Percentiles rank a stretch among this genome's conserved stretches.
phyloP scores from a whole-genome alignment of 108 stramenopile species.

The Skeletonema costatum region DNA sequence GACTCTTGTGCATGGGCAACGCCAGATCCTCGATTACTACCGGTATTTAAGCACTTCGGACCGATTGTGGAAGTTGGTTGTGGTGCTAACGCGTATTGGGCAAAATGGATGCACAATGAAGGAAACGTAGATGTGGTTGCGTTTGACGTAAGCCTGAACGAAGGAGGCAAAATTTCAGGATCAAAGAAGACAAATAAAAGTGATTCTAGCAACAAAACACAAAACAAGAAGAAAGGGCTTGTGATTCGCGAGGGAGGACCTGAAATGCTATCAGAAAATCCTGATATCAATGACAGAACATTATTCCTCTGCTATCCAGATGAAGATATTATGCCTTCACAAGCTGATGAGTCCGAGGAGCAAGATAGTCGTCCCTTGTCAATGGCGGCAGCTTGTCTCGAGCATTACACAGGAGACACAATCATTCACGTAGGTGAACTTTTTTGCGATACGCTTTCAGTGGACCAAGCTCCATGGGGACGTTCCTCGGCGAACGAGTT shows the following conservation, averaged over 20 bases:
- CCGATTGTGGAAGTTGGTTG: conserved; percentile 88
- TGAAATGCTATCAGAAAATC: conserved; percentile 50
- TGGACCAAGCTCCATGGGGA: conserved; percentile 90
- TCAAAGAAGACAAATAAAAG: conserved; percentile 11
- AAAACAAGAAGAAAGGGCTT: conserved; percentile 17
- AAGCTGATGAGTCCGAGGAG: conserved; percentile 26
- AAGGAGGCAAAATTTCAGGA: conserved; percentile 62
- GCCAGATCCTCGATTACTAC: conserved; percentile 59
- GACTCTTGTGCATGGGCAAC: conserved; percentile 84
- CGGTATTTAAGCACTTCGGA: conserved; percentile 63
- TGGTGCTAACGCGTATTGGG: conserved; percentile 89
- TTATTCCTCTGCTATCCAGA: conserved; percentile 92
- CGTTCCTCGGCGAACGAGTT: conserved; percentile 79
- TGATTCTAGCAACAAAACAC: conserved; percentile 6
- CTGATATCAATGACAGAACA: conserved; percentile 49
- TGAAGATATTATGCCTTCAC: conserved; percentile 59
- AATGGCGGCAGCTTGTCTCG: conserved; percentile 76
- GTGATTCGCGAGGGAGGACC: conserved; percentile 68
- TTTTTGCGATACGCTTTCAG: conserved; percentile 58
- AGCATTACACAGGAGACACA: conserved; percentile 68
- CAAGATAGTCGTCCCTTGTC: conserved; percentile 31
- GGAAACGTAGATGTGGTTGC: conserved; percentile 75
- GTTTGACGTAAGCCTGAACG: conserved; percentile 59
- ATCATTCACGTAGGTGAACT: conserved; percentile 92
- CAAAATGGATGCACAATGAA: conserved; percentile 49